These are phyloP conservation scores for Russula sp. DNA, from an alignment of 768 basidiomycete genomes.

Conservation along the genomic window DNA sequence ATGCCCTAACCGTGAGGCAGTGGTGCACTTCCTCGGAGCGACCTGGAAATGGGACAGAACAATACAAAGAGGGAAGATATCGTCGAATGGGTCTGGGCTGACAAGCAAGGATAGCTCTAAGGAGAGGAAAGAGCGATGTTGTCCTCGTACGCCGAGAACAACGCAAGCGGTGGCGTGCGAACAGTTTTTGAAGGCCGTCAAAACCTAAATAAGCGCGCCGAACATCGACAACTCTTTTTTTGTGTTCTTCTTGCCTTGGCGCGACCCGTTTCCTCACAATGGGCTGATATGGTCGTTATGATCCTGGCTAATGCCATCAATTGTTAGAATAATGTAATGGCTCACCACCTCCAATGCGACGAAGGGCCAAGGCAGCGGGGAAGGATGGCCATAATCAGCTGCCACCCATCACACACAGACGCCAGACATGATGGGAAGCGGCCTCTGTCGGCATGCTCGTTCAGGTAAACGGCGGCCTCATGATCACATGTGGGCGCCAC, in stretches of 20 bases:
- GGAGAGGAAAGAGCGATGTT: neutral
- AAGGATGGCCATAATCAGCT: neutral
- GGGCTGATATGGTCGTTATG: neutral
- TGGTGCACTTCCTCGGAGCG: neutral
- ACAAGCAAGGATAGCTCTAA: neutral
- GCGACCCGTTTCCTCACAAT: neutral
- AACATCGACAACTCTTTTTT: constrained; percentile 8
- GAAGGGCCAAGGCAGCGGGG: neutral
- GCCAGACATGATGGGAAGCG: constrained; percentile 4
- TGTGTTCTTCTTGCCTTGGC: neutral
- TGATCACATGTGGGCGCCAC: constrained; percentile 5
- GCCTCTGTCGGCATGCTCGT: neutral
- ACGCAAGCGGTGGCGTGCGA: constrained; percentile 16
- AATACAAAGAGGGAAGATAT: constrained; percentile 7
- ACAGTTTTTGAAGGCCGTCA: constrained; percentile 3
- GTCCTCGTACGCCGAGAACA: constrained; percentile 10
- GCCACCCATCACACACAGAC: neutral
- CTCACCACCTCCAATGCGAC: neutral
- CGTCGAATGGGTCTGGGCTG: neutral
- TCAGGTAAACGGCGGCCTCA: constrained; percentile 8
- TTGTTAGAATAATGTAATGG: neutral
- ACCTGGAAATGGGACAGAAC: constrained; percentile 1
- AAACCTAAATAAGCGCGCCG: constrained; percentile 8
- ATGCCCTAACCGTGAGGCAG: constrained; percentile 5
- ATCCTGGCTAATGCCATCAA: no score